Evolutionary conservation across 2,329 filamentous ascomycete species (phyloP).

Genomic region (Diaporthe aspalathi): DNA sequence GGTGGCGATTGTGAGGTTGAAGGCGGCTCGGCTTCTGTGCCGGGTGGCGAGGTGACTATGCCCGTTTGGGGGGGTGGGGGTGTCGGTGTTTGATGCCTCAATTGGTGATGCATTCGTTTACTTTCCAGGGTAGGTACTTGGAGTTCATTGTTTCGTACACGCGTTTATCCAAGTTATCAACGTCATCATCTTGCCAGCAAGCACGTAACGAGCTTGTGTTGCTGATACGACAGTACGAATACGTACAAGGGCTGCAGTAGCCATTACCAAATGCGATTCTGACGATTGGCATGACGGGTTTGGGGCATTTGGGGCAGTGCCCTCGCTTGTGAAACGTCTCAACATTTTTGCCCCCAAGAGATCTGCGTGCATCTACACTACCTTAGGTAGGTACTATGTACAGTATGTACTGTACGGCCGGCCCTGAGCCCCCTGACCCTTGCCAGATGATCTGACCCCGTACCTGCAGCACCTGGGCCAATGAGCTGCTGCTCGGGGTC

Average conservation of each 20-base stretch:
- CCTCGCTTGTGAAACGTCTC: neutral
- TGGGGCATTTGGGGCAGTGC: neutral
- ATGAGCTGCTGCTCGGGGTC: neutral
- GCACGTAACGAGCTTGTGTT: no score
- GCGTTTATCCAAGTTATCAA: no score
- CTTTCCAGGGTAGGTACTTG: no score
- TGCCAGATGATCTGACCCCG: neutral
- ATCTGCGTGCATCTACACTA: no score
- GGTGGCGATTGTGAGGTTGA: neutral
- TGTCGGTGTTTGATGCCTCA: no score
- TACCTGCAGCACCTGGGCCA: neutral
- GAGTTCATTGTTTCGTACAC: no score
- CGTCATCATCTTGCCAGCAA: no score
- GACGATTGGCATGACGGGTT: neutral
- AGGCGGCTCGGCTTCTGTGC: neutral
- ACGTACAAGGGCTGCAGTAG: no score
- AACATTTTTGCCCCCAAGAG: neutral
- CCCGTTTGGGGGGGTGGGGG: neutral
- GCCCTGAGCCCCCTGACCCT: neutral
- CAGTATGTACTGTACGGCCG: no score
- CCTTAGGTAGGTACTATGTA: no score
- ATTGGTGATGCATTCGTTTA: no score
- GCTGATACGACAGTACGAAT: no score
- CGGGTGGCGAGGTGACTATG: neutral
- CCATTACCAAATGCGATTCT: neutral